Evolutionary conservation across 2,329 filamentous ascomycete species (phyloP).

Genomic region (Didymella exigua): DNA sequence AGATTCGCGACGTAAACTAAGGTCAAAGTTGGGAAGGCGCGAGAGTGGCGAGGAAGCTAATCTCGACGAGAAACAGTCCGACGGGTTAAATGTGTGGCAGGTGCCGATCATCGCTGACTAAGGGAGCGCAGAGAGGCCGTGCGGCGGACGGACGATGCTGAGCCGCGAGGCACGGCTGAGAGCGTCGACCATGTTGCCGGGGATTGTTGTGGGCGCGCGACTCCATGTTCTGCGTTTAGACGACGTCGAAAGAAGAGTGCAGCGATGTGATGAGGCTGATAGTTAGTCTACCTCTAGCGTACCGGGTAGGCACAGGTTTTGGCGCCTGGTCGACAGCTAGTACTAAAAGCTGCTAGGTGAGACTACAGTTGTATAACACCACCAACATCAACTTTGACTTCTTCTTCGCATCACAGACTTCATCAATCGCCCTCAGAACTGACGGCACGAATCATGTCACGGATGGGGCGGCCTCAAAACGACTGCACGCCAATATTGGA

Average conservation of each 20-base stretch:
- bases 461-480: constrained; percentile 28
- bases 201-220: constrained; percentile 11
- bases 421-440: neutral
- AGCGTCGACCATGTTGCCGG: constrained; percentile 12
- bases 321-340: constrained; percentile 27
- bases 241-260: constrained; percentile 34
- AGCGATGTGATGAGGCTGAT: constrained; percentile 40
- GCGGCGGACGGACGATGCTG: neutral
- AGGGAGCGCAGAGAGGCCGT: constrained; percentile 13
- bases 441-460: constrained; percentile 15
- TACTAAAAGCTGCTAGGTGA: constrained; percentile 29
- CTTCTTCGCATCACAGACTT: neutral
- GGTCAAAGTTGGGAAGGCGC: constrained; percentile 46
- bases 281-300: constrained; percentile 36
- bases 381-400: constrained; percentile 3
- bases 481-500: constrained; percentile 44
- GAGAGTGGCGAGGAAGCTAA: constrained; percentile 34
- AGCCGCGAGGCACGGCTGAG: constrained; percentile 12
- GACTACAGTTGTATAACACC: constrained; percentile 15
- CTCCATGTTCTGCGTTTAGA: constrained; percentile 20
- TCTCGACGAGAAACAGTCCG: constrained; percentile 20
- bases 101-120: constrained; percentile 33
- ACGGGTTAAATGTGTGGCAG: constrained; percentile 20
- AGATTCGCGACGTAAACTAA: constrained; percentile 49
- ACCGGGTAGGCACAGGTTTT: constrained; percentile 17